phyloP scores from a whole-genome alignment of 352 stramenopile genomes.

The Globisporangium camurandrum region DNA sequence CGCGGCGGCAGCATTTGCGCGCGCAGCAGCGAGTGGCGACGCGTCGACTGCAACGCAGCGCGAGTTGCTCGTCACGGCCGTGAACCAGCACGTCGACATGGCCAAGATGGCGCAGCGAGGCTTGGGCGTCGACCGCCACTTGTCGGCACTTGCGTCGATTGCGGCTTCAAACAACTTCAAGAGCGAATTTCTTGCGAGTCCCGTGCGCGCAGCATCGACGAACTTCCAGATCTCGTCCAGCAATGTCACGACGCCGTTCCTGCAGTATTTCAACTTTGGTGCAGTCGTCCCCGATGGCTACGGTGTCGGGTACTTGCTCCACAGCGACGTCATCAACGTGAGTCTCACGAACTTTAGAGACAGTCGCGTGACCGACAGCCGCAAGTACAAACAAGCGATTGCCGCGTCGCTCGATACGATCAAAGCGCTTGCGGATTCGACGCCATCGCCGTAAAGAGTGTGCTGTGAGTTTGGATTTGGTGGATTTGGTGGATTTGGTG shows the following conservation, averaged over 20 bases:
- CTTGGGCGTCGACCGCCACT: conserved; percentile 81
- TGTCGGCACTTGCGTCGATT: conserved; percentile 75
- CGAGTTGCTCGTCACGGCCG: conserved; percentile 56
- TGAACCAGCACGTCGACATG: conserved; percentile 84
- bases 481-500: no score
- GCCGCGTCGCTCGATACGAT: conserved; percentile 70
- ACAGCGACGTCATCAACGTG: conserved; percentile 78
- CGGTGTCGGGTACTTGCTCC: conserved; percentile 85
- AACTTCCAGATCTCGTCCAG: conserved; percentile 89
- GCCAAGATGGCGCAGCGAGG: conserved; percentile 86
- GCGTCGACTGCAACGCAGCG: conserved; percentile 38
- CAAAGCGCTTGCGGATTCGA: conserved; percentile 57
- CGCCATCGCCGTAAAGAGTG: conserved; percentile 14
- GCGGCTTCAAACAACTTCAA: conserved; percentile 47
- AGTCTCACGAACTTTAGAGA: conserved; percentile 85
- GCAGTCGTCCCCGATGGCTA: conserved; percentile 85
- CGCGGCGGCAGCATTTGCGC: conserved; percentile 62
- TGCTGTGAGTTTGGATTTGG: no score
- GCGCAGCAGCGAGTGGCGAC: conserved; percentile 35
- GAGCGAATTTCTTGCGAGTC: conserved; percentile 74
- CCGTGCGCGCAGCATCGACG: conserved; percentile 66
- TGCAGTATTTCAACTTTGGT: conserved; percentile 89
- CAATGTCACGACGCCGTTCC: conserved; percentile 86
- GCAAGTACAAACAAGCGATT: conserved; percentile 63
- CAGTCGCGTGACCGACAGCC: conserved; percentile 52